Base-by-base conservation (phyloP, 345 rosid species). In the Rhodamnia argentea region DNA sequence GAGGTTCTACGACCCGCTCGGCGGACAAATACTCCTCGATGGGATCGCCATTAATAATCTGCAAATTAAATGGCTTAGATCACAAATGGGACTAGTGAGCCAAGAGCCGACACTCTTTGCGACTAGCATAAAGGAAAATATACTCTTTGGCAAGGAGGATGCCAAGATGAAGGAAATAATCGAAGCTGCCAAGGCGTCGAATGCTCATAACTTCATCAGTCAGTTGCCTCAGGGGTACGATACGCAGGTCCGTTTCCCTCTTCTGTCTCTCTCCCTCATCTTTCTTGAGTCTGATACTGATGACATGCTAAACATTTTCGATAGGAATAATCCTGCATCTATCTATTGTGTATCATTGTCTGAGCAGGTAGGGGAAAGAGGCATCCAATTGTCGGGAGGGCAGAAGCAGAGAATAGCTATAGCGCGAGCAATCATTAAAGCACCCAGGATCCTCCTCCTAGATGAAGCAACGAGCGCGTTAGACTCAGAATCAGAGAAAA, bases 381-480 rank as follows among this genome's bases (percentile, higher is more conserved):
- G 96, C 29, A 90, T 92, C 82, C 96, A 95, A 75, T 89, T 95
- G 94, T 94, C 97, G 7, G 98, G 96, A 84, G 98, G 97, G 24
- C 97, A 95, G 60, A 95, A 95, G 88, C 96, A 95, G 75, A 92
- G 96, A 84, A 95, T 95, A 2, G 94, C 96, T n/a, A 95, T 94
- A 14, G 97, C 98, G 0, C 86, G 95, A 86, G 95, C 98, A 5
- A 89, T 95, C n/a, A 93, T 94, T 78, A 95, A 91, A 90, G 90
- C 93, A 2, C 98, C 98, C 0, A 90, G 86, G 29, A 90, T 93
- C 84, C 93, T 95, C 57, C 93, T 95, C 57, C 90, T 95, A 0
- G 94, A 95, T 26, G 97, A 94, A 90, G 97, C 98, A 83, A 95
- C 95, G 5, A 95, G 98, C 40, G 97, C 98, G 27, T 82, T 95